Evolutionary conservation across 192 early-diverging fungal species (phyloP).

Genomic region (Backusella australiensis): DNA sequence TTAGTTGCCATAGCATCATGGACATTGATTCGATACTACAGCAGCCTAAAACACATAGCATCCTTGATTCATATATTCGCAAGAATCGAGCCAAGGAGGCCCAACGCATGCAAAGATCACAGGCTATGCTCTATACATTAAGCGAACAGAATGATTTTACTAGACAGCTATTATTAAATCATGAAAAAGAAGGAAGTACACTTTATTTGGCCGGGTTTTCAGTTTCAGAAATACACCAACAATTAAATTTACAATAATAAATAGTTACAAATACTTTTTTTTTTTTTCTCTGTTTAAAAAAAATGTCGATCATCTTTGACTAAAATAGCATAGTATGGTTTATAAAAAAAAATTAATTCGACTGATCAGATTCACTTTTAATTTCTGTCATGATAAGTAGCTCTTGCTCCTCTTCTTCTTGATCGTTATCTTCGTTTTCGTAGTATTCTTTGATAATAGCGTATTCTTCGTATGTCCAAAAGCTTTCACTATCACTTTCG

Average conservation of each 20-base stretch:
- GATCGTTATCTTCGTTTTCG: constrained; percentile 20
- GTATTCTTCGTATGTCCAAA: constrained; percentile 18
- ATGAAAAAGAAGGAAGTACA: neutral
- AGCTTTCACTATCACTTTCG: constrained; percentile 5
- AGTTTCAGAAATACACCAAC: constrained; percentile 4
- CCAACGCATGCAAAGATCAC: constrained; percentile 24
- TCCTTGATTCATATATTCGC: constrained; percentile 1
- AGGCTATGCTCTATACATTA: constrained; percentile 18
- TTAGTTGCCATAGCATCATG: neutral
- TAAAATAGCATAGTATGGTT: neutral
- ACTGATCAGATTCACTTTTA: neutral
- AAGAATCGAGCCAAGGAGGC: constrained; percentile 21
- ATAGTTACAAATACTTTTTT: neutral
- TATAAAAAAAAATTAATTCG: constrained; percentile 1
- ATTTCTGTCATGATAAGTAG: neutral
- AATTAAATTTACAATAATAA: constrained; percentile 6
- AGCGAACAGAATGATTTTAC: constrained; percentile 7
- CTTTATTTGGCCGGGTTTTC: neutral
- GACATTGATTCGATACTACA: constrained; percentile 1
- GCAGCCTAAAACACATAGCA: constrained; percentile 1
- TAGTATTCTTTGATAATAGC: constrained; percentile 16
- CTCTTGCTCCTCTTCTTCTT: constrained; percentile 22
- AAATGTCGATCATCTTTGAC: constrained; percentile 2
- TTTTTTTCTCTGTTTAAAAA: neutral
- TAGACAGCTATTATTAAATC: neutral